Percentiles rank a stretch among this genome's conserved stretches.
Conservation (phyloP, 352 stramenopile species). For the Pythium vanterpoolii region DNA sequence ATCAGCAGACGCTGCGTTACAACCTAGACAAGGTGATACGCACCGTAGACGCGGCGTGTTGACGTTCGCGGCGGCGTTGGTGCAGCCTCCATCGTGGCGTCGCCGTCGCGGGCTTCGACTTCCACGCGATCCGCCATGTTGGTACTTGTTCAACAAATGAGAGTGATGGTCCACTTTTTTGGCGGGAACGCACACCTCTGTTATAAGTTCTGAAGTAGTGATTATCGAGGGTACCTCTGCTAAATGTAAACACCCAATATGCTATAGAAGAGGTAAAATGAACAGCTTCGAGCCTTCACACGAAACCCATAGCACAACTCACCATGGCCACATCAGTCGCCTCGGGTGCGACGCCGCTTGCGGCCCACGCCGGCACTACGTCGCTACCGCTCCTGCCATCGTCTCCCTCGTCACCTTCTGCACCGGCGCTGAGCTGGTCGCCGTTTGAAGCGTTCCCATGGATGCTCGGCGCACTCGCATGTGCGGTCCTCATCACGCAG, state of each 20-base stretch:
- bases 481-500: constrained; percentile 59
- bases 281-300: no score
- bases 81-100: not conserved
- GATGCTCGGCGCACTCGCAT: constrained; percentile 35
- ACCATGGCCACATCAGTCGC: not conserved
- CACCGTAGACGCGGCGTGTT: constrained; percentile 6
- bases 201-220: no score
- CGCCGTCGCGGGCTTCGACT: not conserved
- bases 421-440: constrained; percentile 18
- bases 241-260: no score
- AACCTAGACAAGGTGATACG: not conserved
- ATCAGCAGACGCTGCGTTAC: not conserved
- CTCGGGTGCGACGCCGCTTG: not conserved
- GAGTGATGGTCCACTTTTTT: constrained; percentile 1
- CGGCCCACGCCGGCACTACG: not conserved
- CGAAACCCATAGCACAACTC: no score
- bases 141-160: not conserved
- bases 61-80: no score
- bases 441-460: constrained; percentile 22
- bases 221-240: not conserved
- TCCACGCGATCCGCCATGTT: not conserved
- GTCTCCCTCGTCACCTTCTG: not conserved
- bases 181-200: not conserved
- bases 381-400: not conserved
- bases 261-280: no score